A percentile compares a stretch with the other conserved stretches of the same genome.
phyloP scores from a whole-genome alignment of 257 asterid species.

The Penstemon barbatus region DNA sequence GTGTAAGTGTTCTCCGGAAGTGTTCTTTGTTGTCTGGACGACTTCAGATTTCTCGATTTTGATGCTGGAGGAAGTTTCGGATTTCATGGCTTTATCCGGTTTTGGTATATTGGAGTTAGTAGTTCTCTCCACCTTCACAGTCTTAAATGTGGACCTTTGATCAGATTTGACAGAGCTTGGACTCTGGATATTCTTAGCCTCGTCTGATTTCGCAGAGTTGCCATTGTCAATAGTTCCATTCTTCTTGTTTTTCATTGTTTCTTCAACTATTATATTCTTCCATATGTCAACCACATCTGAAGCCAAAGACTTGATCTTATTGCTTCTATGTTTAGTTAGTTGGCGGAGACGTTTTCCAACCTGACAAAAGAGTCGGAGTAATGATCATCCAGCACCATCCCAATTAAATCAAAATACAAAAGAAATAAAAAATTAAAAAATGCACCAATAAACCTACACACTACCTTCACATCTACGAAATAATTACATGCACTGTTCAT shows the following conservation, averaged over 20 bases:
- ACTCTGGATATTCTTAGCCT: slow-evolving; percentile 43
- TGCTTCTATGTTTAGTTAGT: slow-evolving; percentile 81
- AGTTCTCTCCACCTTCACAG: slow-evolving; percentile 45
- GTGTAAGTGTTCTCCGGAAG: slow-evolving; percentile 31
- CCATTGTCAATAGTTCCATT: slow-evolving; percentile 41
- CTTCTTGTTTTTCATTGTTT: slow-evolving; percentile 57
- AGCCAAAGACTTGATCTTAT: slow-evolving; percentile 73
- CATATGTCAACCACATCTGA: slow-evolving; percentile 79
- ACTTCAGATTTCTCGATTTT: slow-evolving; percentile 36
- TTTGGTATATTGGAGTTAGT: slow-evolving; percentile 22
- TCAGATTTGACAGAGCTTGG: slow-evolving; percentile 53
- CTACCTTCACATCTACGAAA: background rate
- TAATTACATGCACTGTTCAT: background rate
- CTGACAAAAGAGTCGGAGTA: slow-evolving; percentile 38
- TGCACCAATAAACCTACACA: background rate
- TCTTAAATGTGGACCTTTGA: slow-evolving; percentile 35
- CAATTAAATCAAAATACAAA: background rate
- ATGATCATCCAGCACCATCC: background rate
- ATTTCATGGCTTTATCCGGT: slow-evolving; percentile 36
- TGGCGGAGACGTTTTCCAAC: slow-evolving; percentile 87
- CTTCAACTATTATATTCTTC: slow-evolving; percentile 75
- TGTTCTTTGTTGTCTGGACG: slow-evolving; percentile 28
- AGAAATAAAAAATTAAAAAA: background rate
- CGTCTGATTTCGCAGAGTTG: slow-evolving; percentile 38
- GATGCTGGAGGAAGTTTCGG: slow-evolving; percentile 39